Conservation (phyloP, 1,284 basidiomycete species). For the Ustilago xerochloae region DNA sequence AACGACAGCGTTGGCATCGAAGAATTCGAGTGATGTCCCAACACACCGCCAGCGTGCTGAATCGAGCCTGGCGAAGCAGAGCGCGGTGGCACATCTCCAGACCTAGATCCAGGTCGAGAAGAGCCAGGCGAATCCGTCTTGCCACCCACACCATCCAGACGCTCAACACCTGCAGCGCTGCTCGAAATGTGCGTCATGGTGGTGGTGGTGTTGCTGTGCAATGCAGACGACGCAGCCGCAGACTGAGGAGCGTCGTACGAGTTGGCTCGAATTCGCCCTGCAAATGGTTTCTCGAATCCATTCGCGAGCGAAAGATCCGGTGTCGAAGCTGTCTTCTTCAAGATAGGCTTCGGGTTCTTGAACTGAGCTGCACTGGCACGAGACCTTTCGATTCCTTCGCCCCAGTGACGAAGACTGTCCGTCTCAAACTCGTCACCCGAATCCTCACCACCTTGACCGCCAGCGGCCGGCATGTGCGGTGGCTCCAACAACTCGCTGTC, state of each 20-base stretch:
- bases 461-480: constrained; percentile 72
- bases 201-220: constrained; percentile 38
- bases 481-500: constrained; percentile 82
- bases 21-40: constrained; percentile 70
- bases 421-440: constrained; percentile 72
- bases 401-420: constrained; percentile 66
- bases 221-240: constrained; percentile 13
- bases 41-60: constrained; percentile 35
- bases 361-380: constrained; percentile 74
- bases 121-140: constrained; percentile 48
- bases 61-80: constrained; percentile 42
- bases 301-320: constrained; percentile 41
- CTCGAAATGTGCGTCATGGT: constrained; percentile 59
- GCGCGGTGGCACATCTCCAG: constrained; percentile 29
- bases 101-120: constrained; percentile 38
- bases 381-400: constrained; percentile 78
- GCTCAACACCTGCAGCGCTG: constrained; percentile 54
- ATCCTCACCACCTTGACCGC: constrained; percentile 65
- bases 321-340: constrained; percentile 73
- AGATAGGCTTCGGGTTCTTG: constrained; percentile 82
- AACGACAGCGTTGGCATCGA: constrained; percentile 85
- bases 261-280: constrained; percentile 65
- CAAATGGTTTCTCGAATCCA: constrained; percentile 55
- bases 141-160: constrained; percentile 57
- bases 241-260: constrained; percentile 68